Conservation (phyloP, 2,329 filamentous ascomycete species). For the Coleophoma cylindrospora region DNA sequence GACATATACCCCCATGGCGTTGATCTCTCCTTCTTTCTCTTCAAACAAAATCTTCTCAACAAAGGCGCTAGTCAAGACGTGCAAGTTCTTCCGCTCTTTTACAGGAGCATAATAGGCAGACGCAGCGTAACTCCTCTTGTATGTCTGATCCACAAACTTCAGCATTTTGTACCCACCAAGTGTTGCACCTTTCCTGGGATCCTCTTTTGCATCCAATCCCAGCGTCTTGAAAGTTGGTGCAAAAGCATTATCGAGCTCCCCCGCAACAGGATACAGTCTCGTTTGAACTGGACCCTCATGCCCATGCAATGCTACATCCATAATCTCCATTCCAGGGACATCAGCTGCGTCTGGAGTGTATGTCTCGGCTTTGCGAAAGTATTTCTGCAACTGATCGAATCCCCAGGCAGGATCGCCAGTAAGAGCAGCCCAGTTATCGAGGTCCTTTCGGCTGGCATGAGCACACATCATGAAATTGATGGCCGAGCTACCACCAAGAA, state of each 20-base stretch:
- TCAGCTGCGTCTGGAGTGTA: too few species aligned
- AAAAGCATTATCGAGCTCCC: conserved; percentile 36
- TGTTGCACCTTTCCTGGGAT: conserved; percentile 43
- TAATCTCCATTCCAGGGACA: too few species aligned
- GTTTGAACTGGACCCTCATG: conserved; percentile 25
- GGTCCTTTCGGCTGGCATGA: conserved; percentile 10
- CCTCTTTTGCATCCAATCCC: conserved; percentile 33
- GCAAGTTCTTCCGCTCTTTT: conserved; percentile 51
- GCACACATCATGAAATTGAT: conserved; percentile 23
- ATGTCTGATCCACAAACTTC: conserved; percentile 42
- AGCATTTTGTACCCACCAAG: conserved; percentile 45
- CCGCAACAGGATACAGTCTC: conserved; percentile 36
- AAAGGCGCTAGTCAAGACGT: conserved; percentile 77
- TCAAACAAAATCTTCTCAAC: conserved; percentile 65
- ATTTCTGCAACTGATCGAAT: too few species aligned
- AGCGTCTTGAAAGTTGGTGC: conserved; percentile 40
- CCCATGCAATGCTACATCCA: too few species aligned
- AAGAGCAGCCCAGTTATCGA: conserved; percentile 30
- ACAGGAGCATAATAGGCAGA: conserved; percentile 16
- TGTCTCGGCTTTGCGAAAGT: too few species aligned
- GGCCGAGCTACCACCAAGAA: conserved; percentile 28
- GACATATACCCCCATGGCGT: conserved; percentile 13
- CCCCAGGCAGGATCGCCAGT: conserved; percentile 35
- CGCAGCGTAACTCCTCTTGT: conserved; percentile 44
- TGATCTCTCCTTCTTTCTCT: neutral